A percentile compares a stretch with the other conserved stretches of the same genome.
These are phyloP conservation scores for Pisolithus orientalis DNA, from an alignment of 768 basidiomycete species.

Conservation along the genomic window DNA sequence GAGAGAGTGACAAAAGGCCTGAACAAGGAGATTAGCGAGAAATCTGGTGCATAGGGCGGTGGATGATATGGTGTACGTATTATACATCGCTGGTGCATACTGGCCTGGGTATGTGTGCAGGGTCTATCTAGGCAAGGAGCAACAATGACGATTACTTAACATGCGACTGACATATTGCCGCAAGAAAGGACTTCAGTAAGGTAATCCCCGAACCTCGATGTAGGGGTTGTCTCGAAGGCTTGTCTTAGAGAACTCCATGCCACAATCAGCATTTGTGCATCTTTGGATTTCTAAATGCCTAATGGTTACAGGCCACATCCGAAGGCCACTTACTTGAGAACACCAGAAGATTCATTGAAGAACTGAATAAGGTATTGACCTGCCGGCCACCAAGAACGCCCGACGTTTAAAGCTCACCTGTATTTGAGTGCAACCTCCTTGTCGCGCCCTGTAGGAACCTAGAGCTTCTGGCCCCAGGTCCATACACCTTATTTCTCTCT, in stretches of 20 bases:
- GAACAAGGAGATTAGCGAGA: slow-evolving; percentile 54
- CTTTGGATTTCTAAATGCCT: slow-evolving; percentile 13
- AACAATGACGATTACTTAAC: neutral
- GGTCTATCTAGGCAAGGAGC: slow-evolving; percentile 12
- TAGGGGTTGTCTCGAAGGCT: slow-evolving; percentile 35
- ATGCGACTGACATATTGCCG: slow-evolving; percentile 1
- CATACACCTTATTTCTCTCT: slow-evolving; percentile 41
- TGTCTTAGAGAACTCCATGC: slow-evolving; percentile 36
- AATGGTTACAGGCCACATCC: neutral
- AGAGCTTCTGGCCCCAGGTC: slow-evolving; percentile 35
- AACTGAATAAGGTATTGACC: slow-evolving; percentile 21
- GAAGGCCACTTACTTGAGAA: slow-evolving; percentile 30
- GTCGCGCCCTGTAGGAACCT: slow-evolving; percentile 34
- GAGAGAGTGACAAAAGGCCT: slow-evolving; percentile 57
- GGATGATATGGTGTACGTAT: slow-evolving; percentile 17
- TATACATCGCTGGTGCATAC: slow-evolving; percentile 24
- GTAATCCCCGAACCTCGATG: slow-evolving; percentile 35
- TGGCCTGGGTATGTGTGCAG: slow-evolving; percentile 5
- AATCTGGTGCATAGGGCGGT: slow-evolving; percentile 18
- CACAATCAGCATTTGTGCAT: slow-evolving; percentile 35
- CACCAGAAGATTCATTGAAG: slow-evolving; percentile 31
- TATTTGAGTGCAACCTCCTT: slow-evolving; percentile 37
- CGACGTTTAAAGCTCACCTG: slow-evolving; percentile 23
- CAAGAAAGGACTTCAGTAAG: slow-evolving; percentile 18
- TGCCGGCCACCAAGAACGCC: neutral